Evolutionary conservation across 495 filamentous ascomycete genomes (phyloP).

Genomic region (Poronia punctata): DNA sequence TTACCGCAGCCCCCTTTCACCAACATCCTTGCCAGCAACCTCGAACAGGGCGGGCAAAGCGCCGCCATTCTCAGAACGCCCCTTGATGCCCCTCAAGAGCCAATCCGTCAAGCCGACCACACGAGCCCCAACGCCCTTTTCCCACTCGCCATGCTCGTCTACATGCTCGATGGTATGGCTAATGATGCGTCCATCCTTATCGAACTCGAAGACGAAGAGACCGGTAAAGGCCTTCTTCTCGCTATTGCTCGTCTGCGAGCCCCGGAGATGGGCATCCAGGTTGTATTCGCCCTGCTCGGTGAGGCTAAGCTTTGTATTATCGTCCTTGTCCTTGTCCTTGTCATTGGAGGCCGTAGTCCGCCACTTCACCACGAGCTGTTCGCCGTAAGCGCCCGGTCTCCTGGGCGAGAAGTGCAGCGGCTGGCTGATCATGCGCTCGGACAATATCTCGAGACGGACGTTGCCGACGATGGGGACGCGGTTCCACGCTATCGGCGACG

Average conservation of each 20-base stretch:
- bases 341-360: conserved; percentile 34
- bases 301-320: conserved; percentile 14
- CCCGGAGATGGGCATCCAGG: conserved; percentile 16
- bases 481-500: conserved; percentile 91
- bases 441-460: conserved; percentile 76
- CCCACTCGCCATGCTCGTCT: conserved; percentile 66
- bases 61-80: conserved; percentile 24
- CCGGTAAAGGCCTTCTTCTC: conserved; percentile 63
- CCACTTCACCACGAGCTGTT: conserved; percentile 85
- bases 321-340: conserved; percentile 24
- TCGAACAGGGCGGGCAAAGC: conserved; percentile 11
- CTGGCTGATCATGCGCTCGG: conserved; percentile 72
- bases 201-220: conserved; percentile 92
- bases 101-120: conserved; percentile 86
- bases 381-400: conserved; percentile 44
- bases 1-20: conserved; percentile 3
- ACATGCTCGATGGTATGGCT: conserved; percentile 92
- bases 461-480: conserved; percentile 83
- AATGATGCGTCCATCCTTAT: conserved; percentile 74
- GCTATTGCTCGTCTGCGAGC: conserved; percentile 15
- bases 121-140: conserved; percentile 50
- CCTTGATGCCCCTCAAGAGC: conserved; percentile 62
- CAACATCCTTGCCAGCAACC: background rate
- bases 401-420: conserved; percentile 22
- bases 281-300: conserved; percentile 22